A percentile compares a stretch with the other conserved stretches of the same genome.
These are phyloP conservation scores for Annulohypoxylon stygium DNA, from an alignment of 495 filamentous ascomycete species.

Conservation along the genomic window DNA sequence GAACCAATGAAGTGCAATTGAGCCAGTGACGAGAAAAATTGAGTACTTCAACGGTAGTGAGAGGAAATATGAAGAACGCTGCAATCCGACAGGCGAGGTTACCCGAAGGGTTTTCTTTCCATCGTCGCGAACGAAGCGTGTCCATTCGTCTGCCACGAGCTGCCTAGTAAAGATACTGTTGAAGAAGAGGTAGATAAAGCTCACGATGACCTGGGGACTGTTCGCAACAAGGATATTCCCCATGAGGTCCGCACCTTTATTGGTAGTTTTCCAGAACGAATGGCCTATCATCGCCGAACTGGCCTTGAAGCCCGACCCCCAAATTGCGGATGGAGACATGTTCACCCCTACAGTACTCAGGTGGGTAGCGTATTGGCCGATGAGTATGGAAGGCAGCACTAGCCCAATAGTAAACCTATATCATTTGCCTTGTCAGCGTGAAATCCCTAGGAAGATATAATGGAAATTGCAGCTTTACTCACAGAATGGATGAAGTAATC, in stretches of 20 bases:
- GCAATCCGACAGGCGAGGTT: neutral
- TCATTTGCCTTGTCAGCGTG: neutral
- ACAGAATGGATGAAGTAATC: neutral
- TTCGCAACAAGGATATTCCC: neutral
- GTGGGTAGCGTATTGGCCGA: neutral
- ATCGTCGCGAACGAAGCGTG: neutral
- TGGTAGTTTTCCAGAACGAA: neutral
- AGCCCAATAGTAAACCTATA: neutral
- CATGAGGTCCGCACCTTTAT: neutral
- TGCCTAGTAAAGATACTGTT: slow-evolving; percentile 39
- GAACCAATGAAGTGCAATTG: neutral
- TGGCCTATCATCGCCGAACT: neutral
- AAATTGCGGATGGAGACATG: neutral
- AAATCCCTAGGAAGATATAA: neutral
- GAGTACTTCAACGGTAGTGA: neutral
- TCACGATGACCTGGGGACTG: slow-evolving; percentile 13
- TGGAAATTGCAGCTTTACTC: neutral
- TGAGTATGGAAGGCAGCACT: neutral
- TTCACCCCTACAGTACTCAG: neutral
- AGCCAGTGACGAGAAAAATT: neutral
- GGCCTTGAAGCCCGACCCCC: neutral
- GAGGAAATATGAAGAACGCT: neutral
- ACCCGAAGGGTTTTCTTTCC: neutral
- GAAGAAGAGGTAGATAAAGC: slow-evolving; percentile 42
- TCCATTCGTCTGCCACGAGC: neutral